These are phyloP conservation scores for Agrocybe chaxingu DNA, from an alignment of 768 basidiomycete species.

Conservation along the genomic window DNA sequence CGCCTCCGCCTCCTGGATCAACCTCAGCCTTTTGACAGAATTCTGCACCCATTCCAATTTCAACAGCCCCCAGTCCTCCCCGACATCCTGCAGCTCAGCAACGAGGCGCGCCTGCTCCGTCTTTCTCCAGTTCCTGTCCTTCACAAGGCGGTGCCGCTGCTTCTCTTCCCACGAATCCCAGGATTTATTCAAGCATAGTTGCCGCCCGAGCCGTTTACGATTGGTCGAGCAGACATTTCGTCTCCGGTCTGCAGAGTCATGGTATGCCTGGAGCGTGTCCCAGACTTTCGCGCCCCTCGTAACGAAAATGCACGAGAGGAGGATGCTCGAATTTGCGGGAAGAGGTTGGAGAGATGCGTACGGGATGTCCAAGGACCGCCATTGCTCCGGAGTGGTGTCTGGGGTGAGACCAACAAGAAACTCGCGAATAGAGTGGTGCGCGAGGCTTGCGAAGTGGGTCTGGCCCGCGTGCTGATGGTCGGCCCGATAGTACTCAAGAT, in stretches of 20 bases:
- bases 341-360: not conserved
- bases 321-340: not conserved
- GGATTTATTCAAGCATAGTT: not conserved
- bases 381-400: not conserved
- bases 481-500: not conserved
- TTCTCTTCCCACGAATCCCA: not conserved
- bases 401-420: not conserved
- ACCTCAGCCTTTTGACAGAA: not conserved
- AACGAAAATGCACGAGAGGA: not conserved
- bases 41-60: constrained; percentile 2
- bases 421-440: constrained; percentile 2
- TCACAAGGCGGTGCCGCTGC: not conserved
- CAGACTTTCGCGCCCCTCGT: not conserved
- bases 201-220: not conserved
- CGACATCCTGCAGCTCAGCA: not conserved
- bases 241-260: constrained; percentile 1
- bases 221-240: not conserved
- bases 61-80: not conserved
- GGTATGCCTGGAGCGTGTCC: not conserved
- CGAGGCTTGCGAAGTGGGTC: not conserved
- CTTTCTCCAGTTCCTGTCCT: constrained; percentile 1
- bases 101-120: not conserved
- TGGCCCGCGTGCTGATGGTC: too few species aligned
- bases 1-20: not conserved
- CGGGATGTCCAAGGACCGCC: not conserved